phyloP scores from a whole-genome alignment of 2,329 filamentous ascomycete species.

The Exophiala phaeomuriformis region DNA sequence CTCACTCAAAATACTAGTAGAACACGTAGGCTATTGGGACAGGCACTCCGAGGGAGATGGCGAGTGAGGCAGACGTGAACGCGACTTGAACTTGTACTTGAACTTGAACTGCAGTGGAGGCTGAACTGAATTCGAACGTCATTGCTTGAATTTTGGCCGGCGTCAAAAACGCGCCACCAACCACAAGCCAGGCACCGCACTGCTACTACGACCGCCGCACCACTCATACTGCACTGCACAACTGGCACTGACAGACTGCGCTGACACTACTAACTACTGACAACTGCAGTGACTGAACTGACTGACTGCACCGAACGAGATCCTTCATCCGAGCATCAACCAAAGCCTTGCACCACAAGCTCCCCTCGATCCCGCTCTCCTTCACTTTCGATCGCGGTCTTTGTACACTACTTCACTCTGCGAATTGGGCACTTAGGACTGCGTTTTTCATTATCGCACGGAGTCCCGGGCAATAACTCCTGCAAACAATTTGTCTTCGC shows the following conservation, averaged over 20 bases:
- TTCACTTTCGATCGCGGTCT: constrained; percentile 5
- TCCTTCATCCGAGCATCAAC: constrained; percentile 5
- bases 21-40: too few species aligned
- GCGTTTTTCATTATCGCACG: constrained; percentile 1
- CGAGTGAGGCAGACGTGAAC: constrained; percentile 11
- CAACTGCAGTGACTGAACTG: too few species aligned
- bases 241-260: too few species aligned
- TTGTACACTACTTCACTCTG: constrained; percentile 8
- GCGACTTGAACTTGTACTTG: background rate
- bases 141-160: constrained; percentile 4
- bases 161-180: constrained; percentile 1
- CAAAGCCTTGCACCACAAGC: constrained; percentile 1
- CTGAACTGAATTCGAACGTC: constrained; percentile 1
- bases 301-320: background rate
- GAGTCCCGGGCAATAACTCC: constrained; percentile 2
- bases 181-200: background rate
- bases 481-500: background rate
- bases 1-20: too few species aligned
- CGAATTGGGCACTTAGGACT: background rate
- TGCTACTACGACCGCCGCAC: too few species aligned
- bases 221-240: background rate
- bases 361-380: constrained; percentile 3
- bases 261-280: too few species aligned
- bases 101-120: background rate
- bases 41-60: background rate